A percentile compares a stretch with the other conserved stretches of the same genome.
These are phyloP conservation scores for Xanthoconium separans DNA, from an alignment of 1,284 basidiomycete species.

Conservation along the genomic window DNA sequence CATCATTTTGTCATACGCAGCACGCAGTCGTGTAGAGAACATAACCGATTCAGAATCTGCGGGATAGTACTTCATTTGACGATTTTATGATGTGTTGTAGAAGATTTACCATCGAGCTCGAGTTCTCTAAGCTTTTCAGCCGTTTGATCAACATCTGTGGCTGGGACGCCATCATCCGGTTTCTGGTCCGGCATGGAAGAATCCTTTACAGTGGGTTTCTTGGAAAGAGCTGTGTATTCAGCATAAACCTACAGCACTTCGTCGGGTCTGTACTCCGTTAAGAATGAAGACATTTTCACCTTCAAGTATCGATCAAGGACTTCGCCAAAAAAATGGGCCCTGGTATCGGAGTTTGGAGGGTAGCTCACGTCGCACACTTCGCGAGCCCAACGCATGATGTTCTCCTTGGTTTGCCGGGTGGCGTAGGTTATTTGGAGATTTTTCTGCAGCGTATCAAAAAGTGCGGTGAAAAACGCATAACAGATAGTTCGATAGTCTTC, in stretches of 20 bases:
- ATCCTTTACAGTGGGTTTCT: no score
- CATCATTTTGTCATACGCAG: background rate
- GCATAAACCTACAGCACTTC: no score
- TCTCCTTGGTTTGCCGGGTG: background rate
- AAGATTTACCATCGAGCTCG: background rate
- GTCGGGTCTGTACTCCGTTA: no score
- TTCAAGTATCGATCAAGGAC: background rate
- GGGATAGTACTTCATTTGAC: no score
- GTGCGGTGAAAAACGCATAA: conserved; percentile 10
- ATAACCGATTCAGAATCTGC: background rate
- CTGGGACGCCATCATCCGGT: background rate
- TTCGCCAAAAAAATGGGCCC: background rate
- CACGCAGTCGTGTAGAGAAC: background rate
- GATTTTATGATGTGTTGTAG: no score
- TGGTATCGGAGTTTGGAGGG: background rate
- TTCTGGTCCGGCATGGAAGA: no score
- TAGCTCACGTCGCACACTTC: conserved; percentile 1
- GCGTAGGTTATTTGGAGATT: background rate
- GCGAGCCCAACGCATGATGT: background rate
- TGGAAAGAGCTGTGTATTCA: no score
- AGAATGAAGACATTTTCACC: no score
- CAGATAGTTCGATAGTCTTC: background rate
- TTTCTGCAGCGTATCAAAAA: conserved; percentile 11
- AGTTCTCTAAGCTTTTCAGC: background rate
- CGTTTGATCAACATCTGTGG: background rate